Conservation (phyloP, 2,329 filamentous ascomycete genomes). For the Alternaria panax region DNA sequence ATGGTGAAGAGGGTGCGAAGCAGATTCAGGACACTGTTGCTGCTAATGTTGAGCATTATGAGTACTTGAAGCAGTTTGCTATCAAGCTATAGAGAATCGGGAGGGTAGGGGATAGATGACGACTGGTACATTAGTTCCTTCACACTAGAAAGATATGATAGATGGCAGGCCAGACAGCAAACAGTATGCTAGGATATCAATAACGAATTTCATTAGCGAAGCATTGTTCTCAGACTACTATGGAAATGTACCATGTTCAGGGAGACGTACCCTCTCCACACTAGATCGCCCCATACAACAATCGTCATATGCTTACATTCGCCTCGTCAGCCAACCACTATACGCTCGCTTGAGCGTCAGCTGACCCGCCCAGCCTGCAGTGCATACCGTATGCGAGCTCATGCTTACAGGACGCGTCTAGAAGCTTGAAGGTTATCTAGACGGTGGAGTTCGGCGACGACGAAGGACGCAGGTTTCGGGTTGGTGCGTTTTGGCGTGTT, state of each 20-base stretch:
- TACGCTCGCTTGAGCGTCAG: not conserved
- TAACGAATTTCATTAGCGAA: not conserved
- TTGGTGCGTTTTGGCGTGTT: not conserved
- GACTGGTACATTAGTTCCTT: not conserved
- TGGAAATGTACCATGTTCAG: not conserved
- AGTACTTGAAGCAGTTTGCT: constrained; percentile 81
- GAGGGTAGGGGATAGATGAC: not conserved
- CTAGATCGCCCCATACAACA: not conserved
- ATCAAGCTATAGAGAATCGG: constrained; percentile 55
- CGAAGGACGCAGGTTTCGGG: not conserved
- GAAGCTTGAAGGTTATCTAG: not conserved
- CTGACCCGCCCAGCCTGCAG: not conserved
- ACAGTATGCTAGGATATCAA: not conserved
- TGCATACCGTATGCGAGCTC: not conserved
- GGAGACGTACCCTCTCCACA: not conserved
- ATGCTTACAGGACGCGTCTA: not conserved
- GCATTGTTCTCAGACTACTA: not conserved
- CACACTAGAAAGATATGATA: not conserved
- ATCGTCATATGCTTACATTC: not conserved
- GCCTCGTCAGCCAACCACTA: not conserved
- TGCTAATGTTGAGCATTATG: constrained; percentile 76
- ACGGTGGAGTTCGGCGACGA: not conserved
- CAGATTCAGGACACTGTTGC: constrained; percentile 75
- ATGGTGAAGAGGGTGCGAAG: constrained; percentile 73
- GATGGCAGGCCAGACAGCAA: not conserved